Base-by-base conservation (phyloP, 768 basidiomycete species). In the Mycena sanguinolenta region DNA sequence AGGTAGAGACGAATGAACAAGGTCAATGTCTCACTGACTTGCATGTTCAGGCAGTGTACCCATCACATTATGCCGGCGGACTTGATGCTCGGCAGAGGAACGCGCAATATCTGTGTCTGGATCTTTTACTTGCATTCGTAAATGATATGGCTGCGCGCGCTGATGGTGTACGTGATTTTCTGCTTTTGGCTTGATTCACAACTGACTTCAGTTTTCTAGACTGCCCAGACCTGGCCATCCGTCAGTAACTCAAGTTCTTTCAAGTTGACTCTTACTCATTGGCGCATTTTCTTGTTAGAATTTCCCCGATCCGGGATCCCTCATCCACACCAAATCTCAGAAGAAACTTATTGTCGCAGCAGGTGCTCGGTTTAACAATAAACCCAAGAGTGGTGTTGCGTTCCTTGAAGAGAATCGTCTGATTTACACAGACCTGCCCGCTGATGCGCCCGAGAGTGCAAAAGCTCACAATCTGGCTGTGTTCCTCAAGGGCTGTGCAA, bases 401-500 rank as follows among this genome's bases (percentile, higher is more conserved):
- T 98, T 95, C 82, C 85, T 99, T 39, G 96, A 98, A 78, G 95
- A 98, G 76, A 92, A 97, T 76, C 90, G 90, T n/a, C 84, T 99
- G 49, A 94, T 99, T 67, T 92, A 93, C 77, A 81, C 85, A 6
- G 90, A 94, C 70, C 80, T 90, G 36, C 88, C 88, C 23, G 79
- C 85, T 19, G 86, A 83, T 16, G 81, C 88, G 23, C 84, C 93
- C 9, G 72, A 70, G 13, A 73, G 72, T 49, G 72, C 72, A 13
- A 89, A 87, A 63, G 78, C 86, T 4, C 86, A 85, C 58, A 94
- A 92, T 74, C 85, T 99, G 30, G 97, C 98, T 9, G 87, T 77
- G 54, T 98, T 98, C 78, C 82, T 99, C 67, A 96, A 97, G 82
- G 90, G 85, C 50, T 94, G 91, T 59, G 90, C 92, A 8, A 84